Conservation (phyloP, 345 rosid genomes). For the Eutrema yunnanense region DNA sequence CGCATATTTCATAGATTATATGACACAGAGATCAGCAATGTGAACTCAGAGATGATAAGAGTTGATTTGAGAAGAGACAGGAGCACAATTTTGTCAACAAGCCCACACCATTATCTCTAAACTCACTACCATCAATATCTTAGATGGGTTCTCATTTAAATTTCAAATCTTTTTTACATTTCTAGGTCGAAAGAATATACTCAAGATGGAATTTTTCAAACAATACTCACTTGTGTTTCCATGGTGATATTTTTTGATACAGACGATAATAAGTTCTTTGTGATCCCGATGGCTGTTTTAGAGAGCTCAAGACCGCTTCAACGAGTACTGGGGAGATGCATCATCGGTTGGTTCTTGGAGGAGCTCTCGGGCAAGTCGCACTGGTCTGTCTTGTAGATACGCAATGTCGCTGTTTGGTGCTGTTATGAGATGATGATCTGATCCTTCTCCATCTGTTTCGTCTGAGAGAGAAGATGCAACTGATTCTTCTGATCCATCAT, state of each 20-base stretch:
- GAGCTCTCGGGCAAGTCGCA: constrained; percentile 52
- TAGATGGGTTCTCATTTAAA: constrained; percentile 11
- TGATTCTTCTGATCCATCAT: constrained; percentile 64
- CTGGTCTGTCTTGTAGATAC: constrained; percentile 57
- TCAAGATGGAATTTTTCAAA: constrained; percentile 3
- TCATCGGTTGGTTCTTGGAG: constrained; percentile 21
- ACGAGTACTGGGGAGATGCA: constrained; percentile 2
- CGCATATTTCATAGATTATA: constrained; percentile 2
- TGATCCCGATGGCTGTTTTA: not conserved
- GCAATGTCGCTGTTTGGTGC: constrained; percentile 61
- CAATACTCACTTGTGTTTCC: constrained; percentile 9
- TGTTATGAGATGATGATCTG: constrained; percentile 70
- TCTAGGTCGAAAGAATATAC: constrained; percentile 9
- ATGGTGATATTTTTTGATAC: not conserved
- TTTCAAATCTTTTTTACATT: constrained; percentile 18
- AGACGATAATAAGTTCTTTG: not conserved
- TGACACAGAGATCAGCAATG: not conserved
- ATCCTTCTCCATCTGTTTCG: constrained; percentile 64
- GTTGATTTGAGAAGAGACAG: not conserved
- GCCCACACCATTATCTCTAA: constrained; percentile 3
- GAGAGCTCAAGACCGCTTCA: constrained; percentile 24
- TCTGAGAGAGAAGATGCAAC: constrained; percentile 40
- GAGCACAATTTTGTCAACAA: constrained; percentile 1
- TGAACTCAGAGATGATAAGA: not conserved
- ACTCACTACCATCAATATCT: constrained; percentile 13